phyloP scores from a whole-genome alignment of 345 rosid species.

The Aethionema arabicum region DNA sequence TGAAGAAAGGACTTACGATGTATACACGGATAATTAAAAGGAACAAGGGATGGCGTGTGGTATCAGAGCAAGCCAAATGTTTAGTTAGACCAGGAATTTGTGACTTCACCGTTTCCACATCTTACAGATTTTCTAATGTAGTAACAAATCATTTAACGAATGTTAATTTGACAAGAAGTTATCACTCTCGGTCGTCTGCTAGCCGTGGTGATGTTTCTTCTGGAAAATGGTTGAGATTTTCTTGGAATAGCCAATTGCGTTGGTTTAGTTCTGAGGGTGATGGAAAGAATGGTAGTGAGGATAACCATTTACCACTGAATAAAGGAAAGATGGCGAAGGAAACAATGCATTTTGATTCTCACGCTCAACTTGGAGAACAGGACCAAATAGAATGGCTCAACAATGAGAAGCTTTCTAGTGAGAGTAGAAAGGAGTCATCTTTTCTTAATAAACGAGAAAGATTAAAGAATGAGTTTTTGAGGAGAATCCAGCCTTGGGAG shows the following conservation, averaged over 20 bases:
- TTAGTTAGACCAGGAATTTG: slow-evolving; percentile 38
- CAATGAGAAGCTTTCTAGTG: slow-evolving; percentile 70
- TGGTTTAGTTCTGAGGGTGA: slow-evolving; percentile 76
- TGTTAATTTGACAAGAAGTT: slow-evolving; percentile 42
- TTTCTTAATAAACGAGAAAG: slow-evolving; percentile 68
- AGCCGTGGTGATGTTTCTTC: slow-evolving; percentile 24
- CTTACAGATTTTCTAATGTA: slow-evolving; percentile 30
- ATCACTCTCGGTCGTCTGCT: slow-evolving; percentile 33
- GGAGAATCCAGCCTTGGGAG: slow-evolving; percentile 92
- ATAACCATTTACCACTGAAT: slow-evolving; percentile 48
- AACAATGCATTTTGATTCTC: slow-evolving; percentile 49
- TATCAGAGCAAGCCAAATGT: slow-evolving; percentile 48
- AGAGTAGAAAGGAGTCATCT: slow-evolving; percentile 70
- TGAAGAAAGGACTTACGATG: slow-evolving; percentile 49
- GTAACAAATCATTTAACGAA: slow-evolving; percentile 26
- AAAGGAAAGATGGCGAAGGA: slow-evolving; percentile 46
- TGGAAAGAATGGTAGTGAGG: slow-evolving; percentile 78
- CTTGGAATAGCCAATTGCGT: slow-evolving; percentile 45
- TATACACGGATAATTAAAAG: slow-evolving; percentile 58
- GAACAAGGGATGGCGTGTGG: slow-evolving; percentile 55
- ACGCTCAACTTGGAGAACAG: slow-evolving; percentile 72
- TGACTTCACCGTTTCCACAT: slow-evolving; percentile 36
- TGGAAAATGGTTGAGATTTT: slow-evolving; percentile 28
- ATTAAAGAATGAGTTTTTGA: slow-evolving; percentile 69
- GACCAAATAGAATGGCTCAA: slow-evolving; percentile 93